A percentile compares a stretch with the other conserved stretches of the same genome.
Conservation (phyloP, 768 basidiomycete genomes). For the Boletus rubescentipes region DNA sequence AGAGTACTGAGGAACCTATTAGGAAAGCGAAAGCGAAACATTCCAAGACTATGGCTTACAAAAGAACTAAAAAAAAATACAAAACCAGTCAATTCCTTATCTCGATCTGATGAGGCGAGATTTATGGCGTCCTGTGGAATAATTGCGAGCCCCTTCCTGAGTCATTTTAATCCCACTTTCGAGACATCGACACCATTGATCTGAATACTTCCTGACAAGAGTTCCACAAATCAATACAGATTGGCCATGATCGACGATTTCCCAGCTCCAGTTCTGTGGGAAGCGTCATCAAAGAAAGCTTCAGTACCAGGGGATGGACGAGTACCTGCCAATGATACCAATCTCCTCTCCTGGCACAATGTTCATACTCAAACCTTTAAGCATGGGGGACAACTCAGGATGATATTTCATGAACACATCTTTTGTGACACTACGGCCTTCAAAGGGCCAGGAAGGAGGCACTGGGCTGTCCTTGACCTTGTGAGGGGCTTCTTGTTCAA, state of each 20-base stretch:
- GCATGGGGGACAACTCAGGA: constrained; percentile 79
- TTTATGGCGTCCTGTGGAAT: constrained; percentile 71
- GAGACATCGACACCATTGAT: constrained; percentile 88
- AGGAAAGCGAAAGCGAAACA: constrained; percentile 8
- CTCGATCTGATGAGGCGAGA: background rate
- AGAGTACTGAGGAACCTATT: constrained; percentile 53
- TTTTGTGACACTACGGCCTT: constrained; percentile 72
- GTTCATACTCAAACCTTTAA: constrained; percentile 77
- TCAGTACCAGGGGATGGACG: constrained; percentile 12
- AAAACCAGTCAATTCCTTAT: background rate
- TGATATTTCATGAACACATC: constrained; percentile 80
- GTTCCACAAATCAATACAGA: constrained; percentile 82
- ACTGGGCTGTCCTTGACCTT: constrained; percentile 61
- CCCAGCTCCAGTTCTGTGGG: constrained; percentile 73
- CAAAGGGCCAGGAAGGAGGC: constrained; percentile 66
- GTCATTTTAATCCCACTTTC: constrained; percentile 70
- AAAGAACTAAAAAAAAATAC: constrained; percentile 33
- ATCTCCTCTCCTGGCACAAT: constrained; percentile 83
- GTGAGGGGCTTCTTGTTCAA: constrained; percentile 83
- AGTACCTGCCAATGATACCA: constrained; percentile 75
- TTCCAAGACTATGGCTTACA: constrained; percentile 27
- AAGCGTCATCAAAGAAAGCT: background rate
- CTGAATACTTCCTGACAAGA: constrained; percentile 69
- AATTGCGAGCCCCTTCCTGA: constrained; percentile 68
- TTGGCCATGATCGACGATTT: constrained; percentile 90